A percentile compares a stretch with the other conserved stretches of the same genome.
Conservation (phyloP, 768 basidiomycete species). For the Lactarius sp. region DNA sequence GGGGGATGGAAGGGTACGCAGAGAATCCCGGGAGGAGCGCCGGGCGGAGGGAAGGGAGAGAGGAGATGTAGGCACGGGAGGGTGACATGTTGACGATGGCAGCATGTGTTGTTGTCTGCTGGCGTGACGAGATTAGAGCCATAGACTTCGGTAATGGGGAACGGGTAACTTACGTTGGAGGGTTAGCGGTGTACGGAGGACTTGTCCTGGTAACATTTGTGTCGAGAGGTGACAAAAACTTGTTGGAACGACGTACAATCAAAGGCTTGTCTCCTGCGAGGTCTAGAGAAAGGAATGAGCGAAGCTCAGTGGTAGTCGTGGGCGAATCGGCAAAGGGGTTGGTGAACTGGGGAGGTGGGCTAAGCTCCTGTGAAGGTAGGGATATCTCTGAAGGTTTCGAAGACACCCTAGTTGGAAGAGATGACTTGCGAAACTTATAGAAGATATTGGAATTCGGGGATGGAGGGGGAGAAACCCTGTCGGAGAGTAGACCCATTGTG, state of each 20-base stretch:
- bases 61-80: conserved; percentile 7
- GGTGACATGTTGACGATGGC: not conserved
- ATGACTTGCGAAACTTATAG: conserved; percentile 24
- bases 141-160: not conserved
- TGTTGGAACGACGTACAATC: conserved; percentile 30
- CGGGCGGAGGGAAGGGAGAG: conserved; percentile 26
- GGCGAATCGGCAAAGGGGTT: conserved; percentile 17
- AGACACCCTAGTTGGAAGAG: conserved; percentile 14
- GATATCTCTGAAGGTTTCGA: not conserved
- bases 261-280: conserved; percentile 50
- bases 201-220: conserved; percentile 24
- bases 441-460: conserved; percentile 14
- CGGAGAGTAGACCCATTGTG: conserved; percentile 24
- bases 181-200: conserved; percentile 3
- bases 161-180: conserved; percentile 3
- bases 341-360: conserved; percentile 14
- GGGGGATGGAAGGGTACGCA: conserved; percentile 51
- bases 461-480: conserved; percentile 16
- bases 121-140: not conserved
- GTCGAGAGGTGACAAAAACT: conserved; percentile 36
- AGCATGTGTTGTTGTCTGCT: conserved; percentile 23
- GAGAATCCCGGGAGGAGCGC: conserved; percentile 38
- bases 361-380: not conserved
- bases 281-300: conserved; percentile 67
- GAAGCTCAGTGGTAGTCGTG: conserved; percentile 25